Evolutionary conservation across 352 stramenopile genomes (phyloP).

Genomic region (Phytopythium chamaehyphon): DNA sequence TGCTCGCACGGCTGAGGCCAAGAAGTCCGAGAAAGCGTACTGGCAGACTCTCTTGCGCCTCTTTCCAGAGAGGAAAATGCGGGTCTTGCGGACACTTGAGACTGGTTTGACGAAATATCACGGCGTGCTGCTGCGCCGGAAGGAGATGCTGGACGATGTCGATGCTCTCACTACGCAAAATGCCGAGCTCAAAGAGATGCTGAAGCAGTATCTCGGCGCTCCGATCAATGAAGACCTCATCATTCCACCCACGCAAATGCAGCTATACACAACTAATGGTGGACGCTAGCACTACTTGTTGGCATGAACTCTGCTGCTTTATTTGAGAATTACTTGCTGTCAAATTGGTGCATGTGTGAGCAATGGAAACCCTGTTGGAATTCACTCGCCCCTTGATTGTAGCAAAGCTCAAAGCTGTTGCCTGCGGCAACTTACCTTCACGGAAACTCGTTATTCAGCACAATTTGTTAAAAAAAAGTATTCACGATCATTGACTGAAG

Average conservation of each 20-base stretch:
- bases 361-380: too few species aligned
- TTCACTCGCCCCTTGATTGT: too few species aligned
- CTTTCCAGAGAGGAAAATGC: slow-evolving; percentile 56
- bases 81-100: slow-evolving; percentile 83
- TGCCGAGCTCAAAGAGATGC: slow-evolving; percentile 82
- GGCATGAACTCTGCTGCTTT: too few species aligned
- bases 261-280: slow-evolving; percentile 33
- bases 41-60: slow-evolving; percentile 77
- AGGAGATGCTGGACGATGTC: slow-evolving; percentile 80
- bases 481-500: slow-evolving; percentile 79
- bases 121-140: slow-evolving; percentile 69
- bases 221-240: slow-evolving; percentile 82
- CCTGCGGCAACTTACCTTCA: too few species aligned
- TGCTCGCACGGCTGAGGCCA: slow-evolving; percentile 32
- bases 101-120: slow-evolving; percentile 82
- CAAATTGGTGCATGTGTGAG: too few species aligned
- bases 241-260: slow-evolving; percentile 82
- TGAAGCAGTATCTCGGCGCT: slow-evolving; percentile 88
- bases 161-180: slow-evolving; percentile 81
- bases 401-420: too few species aligned
- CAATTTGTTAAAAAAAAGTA: too few species aligned
- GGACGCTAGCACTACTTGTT: too few species aligned
- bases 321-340: too few species aligned
- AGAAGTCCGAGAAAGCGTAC: slow-evolving; percentile 66
- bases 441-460: too few species aligned